Percentiles rank a stretch among this genome's conserved stretches.
phyloP scores from a whole-genome alignment of 768 basidiomycete species.

The Botryobasidium botryosum region DNA sequence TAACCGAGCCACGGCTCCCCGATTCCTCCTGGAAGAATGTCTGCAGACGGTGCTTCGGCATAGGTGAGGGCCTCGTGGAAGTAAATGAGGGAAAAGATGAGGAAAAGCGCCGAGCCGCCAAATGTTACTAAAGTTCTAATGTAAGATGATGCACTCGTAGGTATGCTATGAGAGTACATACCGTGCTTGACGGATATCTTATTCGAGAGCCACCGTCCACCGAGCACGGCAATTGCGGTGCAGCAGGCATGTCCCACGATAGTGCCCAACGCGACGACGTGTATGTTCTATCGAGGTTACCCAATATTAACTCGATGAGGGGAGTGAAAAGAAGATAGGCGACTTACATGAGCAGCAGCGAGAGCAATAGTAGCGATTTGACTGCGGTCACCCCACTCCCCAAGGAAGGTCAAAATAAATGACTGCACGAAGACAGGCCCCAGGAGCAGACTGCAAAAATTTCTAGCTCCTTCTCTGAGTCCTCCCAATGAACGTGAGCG shows the following conservation, averaged over 20 bases:
- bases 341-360: constrained; percentile 79
- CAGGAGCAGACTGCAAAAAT: constrained; percentile 64
- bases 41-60: too few relatives aligned
- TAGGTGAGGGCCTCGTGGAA: constrained; percentile 47
- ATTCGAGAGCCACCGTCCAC: constrained; percentile 79
- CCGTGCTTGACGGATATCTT: constrained; percentile 93
- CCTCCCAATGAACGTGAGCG: too few relatives aligned
- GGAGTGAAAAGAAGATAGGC: not conserved
- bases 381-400: constrained; percentile 97
- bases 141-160: not conserved
- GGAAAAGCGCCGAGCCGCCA: constrained; percentile 65
- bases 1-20: too few relatives aligned
- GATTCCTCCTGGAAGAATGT: too few relatives aligned
- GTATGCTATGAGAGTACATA: constrained; percentile 23
- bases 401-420: constrained; percentile 90
- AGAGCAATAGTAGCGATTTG: constrained; percentile 95
- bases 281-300: constrained; percentile 51
- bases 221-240: constrained; percentile 81
- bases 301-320: not conserved
- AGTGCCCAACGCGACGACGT: constrained; percentile 79
- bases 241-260: constrained; percentile 76
- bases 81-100: constrained; percentile 69
- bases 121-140: constrained; percentile 43
- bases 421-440: constrained; percentile 93
- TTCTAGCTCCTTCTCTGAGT: constrained; percentile 49